phyloP scores from a whole-genome alignment of 164 flowering plant species.

The Stephania cephalantha region DNA sequence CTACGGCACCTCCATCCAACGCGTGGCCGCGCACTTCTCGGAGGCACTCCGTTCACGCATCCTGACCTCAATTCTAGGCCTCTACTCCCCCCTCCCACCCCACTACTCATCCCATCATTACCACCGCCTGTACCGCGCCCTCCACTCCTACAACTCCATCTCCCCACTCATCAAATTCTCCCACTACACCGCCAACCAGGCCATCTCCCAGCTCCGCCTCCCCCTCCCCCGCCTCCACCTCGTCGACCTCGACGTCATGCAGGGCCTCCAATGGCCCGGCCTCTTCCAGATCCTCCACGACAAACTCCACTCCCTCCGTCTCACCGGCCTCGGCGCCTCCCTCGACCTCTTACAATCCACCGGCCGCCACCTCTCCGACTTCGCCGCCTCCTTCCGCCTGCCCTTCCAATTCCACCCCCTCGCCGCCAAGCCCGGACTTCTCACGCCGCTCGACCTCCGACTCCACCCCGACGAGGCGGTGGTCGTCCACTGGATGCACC shows the following conservation, averaged over 20 bases:
- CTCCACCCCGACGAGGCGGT: slow-evolving; percentile 37
- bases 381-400: slow-evolving; percentile 64
- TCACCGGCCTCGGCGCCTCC: slow-evolving; percentile 82
- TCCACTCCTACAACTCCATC: slow-evolving; percentile 72
- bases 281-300: slow-evolving; percentile 75
- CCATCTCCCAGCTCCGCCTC: slow-evolving; percentile 64
- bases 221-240: slow-evolving; percentile 67
- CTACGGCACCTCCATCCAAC: slow-evolving; percentile 73
- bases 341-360: slow-evolving; percentile 56
- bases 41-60: slow-evolving; percentile 69
- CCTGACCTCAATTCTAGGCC: slow-evolving; percentile 45
- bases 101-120: slow-evolving; percentile 29
- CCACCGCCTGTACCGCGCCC: slow-evolving; percentile 47
- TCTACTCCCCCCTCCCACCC: slow-evolving; percentile 39
- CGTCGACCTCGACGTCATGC: slow-evolving; percentile 89
- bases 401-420: slow-evolving; percentile 73
- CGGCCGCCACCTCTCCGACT: slow-evolving; percentile 69
- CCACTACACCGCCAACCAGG: slow-evolving; percentile 89
- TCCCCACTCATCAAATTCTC: slow-evolving; percentile 77
- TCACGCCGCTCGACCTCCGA: slow-evolving; percentile 40
- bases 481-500: slow-evolving; percentile 91
- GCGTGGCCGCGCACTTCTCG: slow-evolving; percentile 83
- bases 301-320: slow-evolving; percentile 46
- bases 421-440: slow-evolving; percentile 59
- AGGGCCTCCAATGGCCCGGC: slow-evolving; percentile 98